Base-by-base conservation (phyloP, 2,329 filamentous ascomycete species). In the Venturia carpophila region DNA sequence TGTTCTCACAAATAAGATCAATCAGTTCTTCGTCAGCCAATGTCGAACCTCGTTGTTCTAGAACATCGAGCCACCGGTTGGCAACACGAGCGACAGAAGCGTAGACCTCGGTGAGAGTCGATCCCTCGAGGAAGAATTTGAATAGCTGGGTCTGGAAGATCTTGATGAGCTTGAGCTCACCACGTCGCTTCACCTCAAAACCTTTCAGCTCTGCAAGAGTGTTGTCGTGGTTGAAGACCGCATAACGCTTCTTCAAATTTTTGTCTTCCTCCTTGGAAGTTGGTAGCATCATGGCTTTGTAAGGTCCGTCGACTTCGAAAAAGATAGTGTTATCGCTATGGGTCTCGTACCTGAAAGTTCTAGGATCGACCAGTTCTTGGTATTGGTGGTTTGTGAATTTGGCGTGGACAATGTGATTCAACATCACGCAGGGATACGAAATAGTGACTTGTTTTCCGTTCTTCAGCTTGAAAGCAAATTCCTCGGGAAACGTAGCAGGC, bases 91-190 rank as follows among this genome's bases (percentile, higher is more conserved):
- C 92, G 1, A 99, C 95, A 1, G 93, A 88, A 17, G 78, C 85
- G 73, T 99, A 99, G 21, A 92, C 97, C 74, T 97, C 92, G 2
- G 87, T 81, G 58, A 99, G 82, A 0, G 92, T 96, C 4, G 85
- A 84, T 7, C 94, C 94, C 72, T 99, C 93, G 6, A 99, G 80
- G 79, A 99, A 99, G 78, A 99, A 97, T 74, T 96, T 97, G 87
- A 99, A 99, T 69, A 99, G 96, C 73, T 99, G 94, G 67, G 94
- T 91, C 76, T 99, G 94, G 75, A 99, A 99, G 73, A 97, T 99
- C 78, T 99, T 99, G 84, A 99, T 99, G 70, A 99, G 87, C 79
- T 99, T 99, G 70, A 99, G 80, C 78, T 99, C 94, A 81, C 94
- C 94, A 84, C 94, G 85, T 74, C 94, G 88, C 80, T 99, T 99